Base-by-base conservation (phyloP, 2,329 filamentous ascomycete genomes). In the Verticillium klebahnii region DNA sequence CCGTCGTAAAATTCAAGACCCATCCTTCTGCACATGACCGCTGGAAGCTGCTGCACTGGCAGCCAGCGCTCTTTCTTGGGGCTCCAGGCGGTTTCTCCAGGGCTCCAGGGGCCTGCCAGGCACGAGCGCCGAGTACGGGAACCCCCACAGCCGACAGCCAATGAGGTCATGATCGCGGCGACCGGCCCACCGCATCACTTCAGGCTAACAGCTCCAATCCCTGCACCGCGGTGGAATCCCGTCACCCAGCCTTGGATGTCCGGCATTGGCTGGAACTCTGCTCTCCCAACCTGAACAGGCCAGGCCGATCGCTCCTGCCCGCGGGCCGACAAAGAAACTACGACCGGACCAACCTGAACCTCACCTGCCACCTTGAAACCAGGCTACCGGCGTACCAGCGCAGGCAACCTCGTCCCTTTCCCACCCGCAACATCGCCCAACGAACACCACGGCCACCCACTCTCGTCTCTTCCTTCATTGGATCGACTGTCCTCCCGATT, bases 131-230 rank as follows among this genome's bases (percentile, higher is more conserved):
- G 9, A 25, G 45, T 52, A 23, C n/a, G 45, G 19, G 12, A 14
- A 52, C 45, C 45, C 45, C 45, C 45, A 52, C 45, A 52, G n/a
- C 45, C 45, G 45, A 19, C 45, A 52, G 45, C 64, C 60, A 65
- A 65, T 64, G 29, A 19, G 6, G 23, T 12, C 37, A 57, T 50
- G 64, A 64, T 45, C 59, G 64, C 64, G 40, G 59, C 23, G 60
- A 25, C 29, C 60, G 45, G 45, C 45, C n/a, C 45, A 52, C 19
- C 19, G 17, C 4, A 12, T 19, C 45, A 52, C 19, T 23, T 29
- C 45, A 52, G 45, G 63, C 63, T 39, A 63, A 59, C 61, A 65
- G 61, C 61, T 63, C 50, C 12, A 57, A 66, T 63, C 64, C 64
- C 63, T 66, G 64, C 58, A 19, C 45, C 45, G 8, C 45, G 45